Evolutionary conservation across 495 filamentous ascomycete species (phyloP), one percentile per base, ranked within the genome.

Genomic region (Penicillium tannophilum): DNA sequence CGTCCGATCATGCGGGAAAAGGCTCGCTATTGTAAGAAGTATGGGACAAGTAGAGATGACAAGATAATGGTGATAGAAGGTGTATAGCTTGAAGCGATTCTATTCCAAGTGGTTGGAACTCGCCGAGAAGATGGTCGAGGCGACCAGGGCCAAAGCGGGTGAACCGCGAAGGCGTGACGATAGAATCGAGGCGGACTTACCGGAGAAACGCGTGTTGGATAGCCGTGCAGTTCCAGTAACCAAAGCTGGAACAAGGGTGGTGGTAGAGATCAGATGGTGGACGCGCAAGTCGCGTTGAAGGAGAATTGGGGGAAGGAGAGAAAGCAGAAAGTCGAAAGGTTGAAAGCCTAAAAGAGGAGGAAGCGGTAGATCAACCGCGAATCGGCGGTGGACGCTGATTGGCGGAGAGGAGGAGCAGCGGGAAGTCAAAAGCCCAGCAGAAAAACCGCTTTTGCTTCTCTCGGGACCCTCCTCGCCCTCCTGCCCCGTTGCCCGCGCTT

Each of bases 341-440:
- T 61, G 42, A 70, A 71, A 64, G 68, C 66, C 71, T 72, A 78
- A 70, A 76, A 71, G 72, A 74, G 54, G 54, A 56, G 54, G 71
- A 72, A 72, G 72, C 70, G 71, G 74, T 74, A 69, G 72, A 72
- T 67, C 69, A 68, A 72, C 70, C 68, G 72, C 74, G 66, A 61
- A 59, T 50, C 52, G 44, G 63, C 50, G 41, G 58, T 50, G 61
- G 59, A 19, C 39, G 50, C 23, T 79, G 71, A 79, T 79, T 79
- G 76, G 76, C 35, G 61, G 64, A 72, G 73, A 73, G 61, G 72
- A 77, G 76, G 76, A 76, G 73, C 69, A 63, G 67, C 68, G 66
- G 68, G 66, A 69, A 63, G 53, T 60, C 35, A 61, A 63, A 62
- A 61, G 64, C 65, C 68, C 64, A 68, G 68, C 66, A 67, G 57